These are phyloP conservation scores for Biancaea sappan DNA, from an alignment of 306 rosid genomes.

Conservation along the genomic window DNA sequence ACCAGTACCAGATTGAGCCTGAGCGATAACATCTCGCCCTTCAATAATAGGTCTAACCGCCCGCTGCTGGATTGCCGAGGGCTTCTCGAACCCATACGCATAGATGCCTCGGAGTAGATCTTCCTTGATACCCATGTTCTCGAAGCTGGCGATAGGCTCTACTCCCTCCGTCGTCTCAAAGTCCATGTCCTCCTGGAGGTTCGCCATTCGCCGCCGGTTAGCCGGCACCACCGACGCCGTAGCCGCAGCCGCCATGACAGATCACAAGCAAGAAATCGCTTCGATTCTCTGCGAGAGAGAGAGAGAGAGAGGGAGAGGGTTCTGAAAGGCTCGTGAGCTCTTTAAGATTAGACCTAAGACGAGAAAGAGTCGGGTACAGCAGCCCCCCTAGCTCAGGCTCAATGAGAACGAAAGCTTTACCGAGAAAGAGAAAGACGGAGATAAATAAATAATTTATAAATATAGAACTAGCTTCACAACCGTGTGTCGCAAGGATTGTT, in stretches of 20 bases:
- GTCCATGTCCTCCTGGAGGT: slow-evolving; percentile 67
- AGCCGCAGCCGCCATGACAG: slow-evolving; percentile 52
- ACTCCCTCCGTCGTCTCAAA: slow-evolving; percentile 87
- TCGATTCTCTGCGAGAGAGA: background rate
- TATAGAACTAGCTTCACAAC: too few species aligned
- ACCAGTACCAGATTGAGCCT: slow-evolving; percentile 99
- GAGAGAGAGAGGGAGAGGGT: background rate
- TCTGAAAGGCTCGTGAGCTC: background rate
- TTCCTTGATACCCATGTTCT: slow-evolving; percentile 91
- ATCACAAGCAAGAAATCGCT: background rate
- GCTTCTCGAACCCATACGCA: slow-evolving; percentile 92
- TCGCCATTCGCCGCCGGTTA: slow-evolving; percentile 54
- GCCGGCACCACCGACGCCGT: slow-evolving; percentile 73
- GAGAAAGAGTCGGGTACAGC: background rate
- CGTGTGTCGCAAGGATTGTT: too few species aligned
- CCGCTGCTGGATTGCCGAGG: slow-evolving; percentile 96
- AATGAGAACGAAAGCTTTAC: background rate
- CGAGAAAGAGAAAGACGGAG: background rate
- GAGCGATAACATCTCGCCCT: slow-evolving; percentile 97
- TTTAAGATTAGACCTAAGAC: background rate
- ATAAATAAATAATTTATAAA: background rate
- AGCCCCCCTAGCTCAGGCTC: too few species aligned
- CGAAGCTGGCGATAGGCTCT: slow-evolving; percentile 78
- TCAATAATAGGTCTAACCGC: slow-evolving; percentile 90
- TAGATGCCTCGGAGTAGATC: slow-evolving; percentile 90